Conservation (phyloP, 164 flowering plant genomes). For the Vitis cinerea region DNA sequence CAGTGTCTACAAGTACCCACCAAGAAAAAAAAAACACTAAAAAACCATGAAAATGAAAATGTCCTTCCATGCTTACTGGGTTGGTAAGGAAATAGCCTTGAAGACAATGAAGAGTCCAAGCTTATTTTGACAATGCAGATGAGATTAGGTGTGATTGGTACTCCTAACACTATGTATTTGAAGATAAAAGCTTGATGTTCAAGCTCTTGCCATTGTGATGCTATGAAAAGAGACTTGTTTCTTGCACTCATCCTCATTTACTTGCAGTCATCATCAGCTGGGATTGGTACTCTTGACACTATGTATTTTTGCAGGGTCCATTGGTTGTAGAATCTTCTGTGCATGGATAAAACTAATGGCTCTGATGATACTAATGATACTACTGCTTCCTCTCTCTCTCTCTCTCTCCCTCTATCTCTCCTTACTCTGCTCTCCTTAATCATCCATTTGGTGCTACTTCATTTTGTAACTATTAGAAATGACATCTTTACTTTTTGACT, state of each 20-base stretch:
- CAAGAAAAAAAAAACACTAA: not conserved
- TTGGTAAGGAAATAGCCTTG: constrained; percentile 39
- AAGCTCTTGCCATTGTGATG: constrained; percentile 67
- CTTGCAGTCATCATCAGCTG: too few relatives aligned
- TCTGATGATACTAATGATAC: too few relatives aligned
- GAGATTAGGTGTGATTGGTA: constrained; percentile 57
- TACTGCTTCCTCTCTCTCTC: not conserved
- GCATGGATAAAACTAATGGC: too few relatives aligned
- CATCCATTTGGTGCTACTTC: too few relatives aligned
- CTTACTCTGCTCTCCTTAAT: constrained; percentile 20
- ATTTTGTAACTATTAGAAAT: too few relatives aligned
- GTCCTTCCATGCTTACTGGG: constrained; percentile 28
- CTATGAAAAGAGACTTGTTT: constrained; percentile 45
- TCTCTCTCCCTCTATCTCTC: not conserved
- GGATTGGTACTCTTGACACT: too few relatives aligned
- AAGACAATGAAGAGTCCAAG: constrained; percentile 28
- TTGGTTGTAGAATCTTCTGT: too few relatives aligned
- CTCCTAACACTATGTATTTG: constrained; percentile 52
- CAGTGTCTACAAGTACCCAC: not conserved
- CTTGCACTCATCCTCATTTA: too few relatives aligned
- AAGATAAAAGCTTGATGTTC: constrained; percentile 69
- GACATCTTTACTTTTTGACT: too few relatives aligned
- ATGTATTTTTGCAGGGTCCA: too few relatives aligned
- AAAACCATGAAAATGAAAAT: not conserved
- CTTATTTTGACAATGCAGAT: constrained; percentile 36